Conservation (phyloP, 140 eudicot genomes). For the Oenanthe javanica region DNA sequence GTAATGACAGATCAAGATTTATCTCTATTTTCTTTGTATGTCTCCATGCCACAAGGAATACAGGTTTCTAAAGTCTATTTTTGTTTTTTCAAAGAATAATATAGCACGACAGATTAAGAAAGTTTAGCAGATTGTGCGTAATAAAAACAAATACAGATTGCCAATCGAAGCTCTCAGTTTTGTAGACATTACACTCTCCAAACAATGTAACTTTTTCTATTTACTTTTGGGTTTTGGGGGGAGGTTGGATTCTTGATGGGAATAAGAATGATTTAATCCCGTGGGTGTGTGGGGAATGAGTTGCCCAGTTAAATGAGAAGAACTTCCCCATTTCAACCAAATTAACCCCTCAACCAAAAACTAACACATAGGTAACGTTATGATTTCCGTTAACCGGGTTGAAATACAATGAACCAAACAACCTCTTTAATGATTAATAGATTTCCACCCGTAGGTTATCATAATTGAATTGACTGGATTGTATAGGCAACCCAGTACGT, state of each 20-base stretch:
- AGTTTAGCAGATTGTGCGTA: not conserved
- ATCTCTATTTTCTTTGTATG: not conserved
- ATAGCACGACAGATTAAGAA: not conserved
- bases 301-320: not conserved
- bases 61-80: not conserved
- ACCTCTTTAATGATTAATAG: not conserved
- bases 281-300: not conserved
- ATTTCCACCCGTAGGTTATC: not conserved
- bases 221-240: not conserved
- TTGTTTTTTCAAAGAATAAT: not conserved
- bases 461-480: not conserved
- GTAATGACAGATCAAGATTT: not conserved
- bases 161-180: not conserved
- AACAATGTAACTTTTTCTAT: not conserved
- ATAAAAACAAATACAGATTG: too few species aligned
- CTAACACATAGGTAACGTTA: not conserved
- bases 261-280: not conserved
- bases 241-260: not conserved
- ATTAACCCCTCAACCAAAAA: not conserved
- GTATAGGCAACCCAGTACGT: not conserved
- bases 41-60: not conserved
- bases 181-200: not conserved
- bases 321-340: not conserved
- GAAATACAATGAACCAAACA: not conserved
- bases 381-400: not conserved